Evolutionary conservation across 345 rosid species (phyloP).

Genomic region (Aquilaria malaccensis): DNA sequence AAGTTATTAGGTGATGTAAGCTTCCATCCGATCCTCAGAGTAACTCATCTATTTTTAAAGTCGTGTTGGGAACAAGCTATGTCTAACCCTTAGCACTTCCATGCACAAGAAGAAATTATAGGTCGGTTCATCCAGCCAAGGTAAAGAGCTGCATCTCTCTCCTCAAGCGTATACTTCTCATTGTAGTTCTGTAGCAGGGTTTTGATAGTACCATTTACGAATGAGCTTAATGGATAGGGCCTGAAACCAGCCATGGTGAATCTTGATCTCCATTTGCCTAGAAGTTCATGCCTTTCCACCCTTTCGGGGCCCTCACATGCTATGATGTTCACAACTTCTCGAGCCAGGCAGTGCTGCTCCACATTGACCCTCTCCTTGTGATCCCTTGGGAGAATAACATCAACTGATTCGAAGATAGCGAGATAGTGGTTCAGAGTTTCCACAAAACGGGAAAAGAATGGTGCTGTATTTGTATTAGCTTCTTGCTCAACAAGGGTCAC

Average conservation of each 20-base stretch:
- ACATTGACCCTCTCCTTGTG: conserved; percentile 77
- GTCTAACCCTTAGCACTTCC: conserved; percentile 41
- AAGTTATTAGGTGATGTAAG: too few species aligned
- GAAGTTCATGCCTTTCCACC: conserved; percentile 80
- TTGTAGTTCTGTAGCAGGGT: conserved; percentile 55
- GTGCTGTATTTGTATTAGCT: conserved; percentile 79
- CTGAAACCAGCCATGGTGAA: conserved; percentile 85
- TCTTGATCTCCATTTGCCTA: conserved; percentile 81
- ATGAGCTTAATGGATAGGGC: conserved; percentile 62
- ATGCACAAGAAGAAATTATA: conserved; percentile 71
- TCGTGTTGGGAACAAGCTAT: too few species aligned
- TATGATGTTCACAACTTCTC: conserved; percentile 85
- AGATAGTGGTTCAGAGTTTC: conserved; percentile 66
- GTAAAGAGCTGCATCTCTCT: conserved; percentile 63
- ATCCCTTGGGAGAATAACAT: conserved; percentile 63
- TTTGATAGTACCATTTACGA: conserved; percentile 70
- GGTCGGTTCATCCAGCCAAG: conserved; percentile 90
- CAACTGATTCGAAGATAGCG: conserved; percentile 78
- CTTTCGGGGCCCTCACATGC: conserved; percentile 94
- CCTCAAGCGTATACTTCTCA: conserved; percentile 64
- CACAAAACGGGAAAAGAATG: conserved; percentile 62
- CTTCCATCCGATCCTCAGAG: too few species aligned
- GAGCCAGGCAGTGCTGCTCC: conserved; percentile 95
- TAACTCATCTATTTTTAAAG: too few species aligned
- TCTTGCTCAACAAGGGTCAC: conserved; percentile 92